A percentile compares a stretch with the other conserved stretches of the same genome.
These are phyloP conservation scores for Hymenoscyphus infarciens DNA, from an alignment of 2,329 filamentous ascomycete species.

Conservation along the genomic window DNA sequence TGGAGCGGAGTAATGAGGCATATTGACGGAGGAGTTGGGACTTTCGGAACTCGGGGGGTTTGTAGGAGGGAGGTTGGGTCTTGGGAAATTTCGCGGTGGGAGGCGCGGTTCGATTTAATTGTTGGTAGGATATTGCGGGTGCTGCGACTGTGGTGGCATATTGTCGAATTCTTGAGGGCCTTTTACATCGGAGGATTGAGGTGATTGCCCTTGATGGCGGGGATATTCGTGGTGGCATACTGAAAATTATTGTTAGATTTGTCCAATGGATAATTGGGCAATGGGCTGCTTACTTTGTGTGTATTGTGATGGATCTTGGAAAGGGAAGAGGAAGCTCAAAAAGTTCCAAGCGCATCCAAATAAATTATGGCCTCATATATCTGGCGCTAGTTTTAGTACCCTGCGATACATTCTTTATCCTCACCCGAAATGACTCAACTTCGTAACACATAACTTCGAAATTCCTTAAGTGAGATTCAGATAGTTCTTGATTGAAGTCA, in stretches of 20 bases:
- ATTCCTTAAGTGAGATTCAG: background rate
- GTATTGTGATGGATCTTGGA: background rate
- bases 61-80: slow-evolving; percentile 82
- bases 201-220: slow-evolving; percentile 32
- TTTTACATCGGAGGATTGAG: slow-evolving; percentile 36
- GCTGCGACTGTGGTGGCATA: slow-evolving; percentile 49
- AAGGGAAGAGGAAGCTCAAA: slow-evolving; percentile 10
- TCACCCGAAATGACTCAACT: background rate
- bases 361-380: slow-evolving; percentile 4
- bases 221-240: slow-evolving; percentile 50
- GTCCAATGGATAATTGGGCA: background rate
- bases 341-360: slow-evolving; percentile 27
- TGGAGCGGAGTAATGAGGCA: slow-evolving; percentile 67
- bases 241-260: slow-evolving; percentile 8
- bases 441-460: background rate
- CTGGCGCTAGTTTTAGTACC: background rate
- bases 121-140: slow-evolving; percentile 44
- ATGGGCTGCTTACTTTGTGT: background rate
- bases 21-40: slow-evolving; percentile 79
- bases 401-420: background rate
- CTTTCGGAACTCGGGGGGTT: slow-evolving; percentile 82
- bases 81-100: slow-evolving; percentile 45
- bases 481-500: slow-evolving; percentile 1
- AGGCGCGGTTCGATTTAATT: slow-evolving; percentile 41
- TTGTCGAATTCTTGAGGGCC: slow-evolving; percentile 37